Evolutionary conservation across 208 protist species (phyloP), one percentile per base, ranked within the genome.

Genomic region (Endotrypanum monterogeii): DNA sequence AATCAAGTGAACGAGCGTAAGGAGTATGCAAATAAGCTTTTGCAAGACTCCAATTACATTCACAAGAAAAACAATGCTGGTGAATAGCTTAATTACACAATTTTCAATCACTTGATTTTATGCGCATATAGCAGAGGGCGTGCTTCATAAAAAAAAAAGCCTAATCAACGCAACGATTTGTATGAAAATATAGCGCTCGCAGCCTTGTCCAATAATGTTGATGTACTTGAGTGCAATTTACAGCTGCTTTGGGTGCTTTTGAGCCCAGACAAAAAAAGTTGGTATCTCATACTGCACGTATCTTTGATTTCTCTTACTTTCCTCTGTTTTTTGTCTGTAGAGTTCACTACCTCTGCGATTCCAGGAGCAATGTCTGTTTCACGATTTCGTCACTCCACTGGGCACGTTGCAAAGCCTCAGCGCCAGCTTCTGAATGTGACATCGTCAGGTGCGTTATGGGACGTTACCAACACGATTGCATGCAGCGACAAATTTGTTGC

Each of bases 41-140:
- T 95, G 0, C 88, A 93, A 63, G 88, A 93, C 2, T 92, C 86
- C 20, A 93, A 85, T 71, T 93, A 91, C 51, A 85, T 92, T 69
- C 65, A 86, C 25, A 79, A 82, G 16, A 91, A 91, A 66, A 93
- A 95, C 70, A 93, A 84, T 65, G 78, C 73, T 54, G 57, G 80
- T 41, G 69, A 79, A 25, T 67, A 61, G 56, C 46, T 44, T 82
- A 67, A 65, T 60, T 60, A 20, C 8, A 54, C 46, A 52, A 20
- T 54, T 57, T 68, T 28, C 41, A 62, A 51, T 46, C 52, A 50
- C 8, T 46, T n/a, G 20, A 63, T 63, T 20, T 46, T 6, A 46
- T 20, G 14, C 16, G 44, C 3, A 23, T 44, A 25, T 63, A n/a
- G 20, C 58, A 46, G 32, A 8, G 44, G 2, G 35, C 14, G 18